Base-by-base conservation (phyloP, 345 rosid genomes). In the Eutrema heterophyllum region DNA sequence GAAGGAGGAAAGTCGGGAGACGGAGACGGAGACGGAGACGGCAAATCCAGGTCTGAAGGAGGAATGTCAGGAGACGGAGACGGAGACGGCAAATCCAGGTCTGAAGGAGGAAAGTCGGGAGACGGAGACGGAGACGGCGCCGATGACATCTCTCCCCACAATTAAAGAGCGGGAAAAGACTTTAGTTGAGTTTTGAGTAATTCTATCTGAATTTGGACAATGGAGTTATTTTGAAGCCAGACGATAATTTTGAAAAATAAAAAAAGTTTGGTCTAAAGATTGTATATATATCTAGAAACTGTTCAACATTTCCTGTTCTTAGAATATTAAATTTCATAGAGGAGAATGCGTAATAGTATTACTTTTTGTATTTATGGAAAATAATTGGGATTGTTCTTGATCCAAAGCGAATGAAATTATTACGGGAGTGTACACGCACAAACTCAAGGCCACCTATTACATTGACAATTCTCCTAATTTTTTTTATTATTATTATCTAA, bases 141-240 rank as follows among this genome's bases (percentile, higher is more conserved):
- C 9, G 88, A 77, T 15, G 89, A 81, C 88, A 89, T 86, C 43
- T 69, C 65, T 76, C 9, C 35, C 56, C 4, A 15, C 32, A 60
- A 4, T 7, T 9, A 27, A 39, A 52, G 33, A 32, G n/a, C 11
- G 3, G 45, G 79, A 26, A 1, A 9, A 27, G 5, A 51, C 8
- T 58, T 12, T 6, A 58, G 64, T 56, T 43, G 10, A 11, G 44
- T 51, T 36, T 63, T 16, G 15, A 29, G 29, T 54, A 30, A 36
- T 53, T 53, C 36, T 4, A 3, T 33, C 13, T 30, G 54, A 51
- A 7, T 52, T 55, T 43, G 55, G 75, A 69, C 76, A 70, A 48
- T 24, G 56, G 29, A 27, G 73, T 46, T 54, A 33, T 24, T 36
- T 60, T 67, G 72, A 83, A 84, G 43, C 75, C 91, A 84, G 86